Evolutionary conservation across 23 red algal genomes (phyloP), one percentile per base, ranked within the genome.

Genomic region (Agarophyton chilense): DNA sequence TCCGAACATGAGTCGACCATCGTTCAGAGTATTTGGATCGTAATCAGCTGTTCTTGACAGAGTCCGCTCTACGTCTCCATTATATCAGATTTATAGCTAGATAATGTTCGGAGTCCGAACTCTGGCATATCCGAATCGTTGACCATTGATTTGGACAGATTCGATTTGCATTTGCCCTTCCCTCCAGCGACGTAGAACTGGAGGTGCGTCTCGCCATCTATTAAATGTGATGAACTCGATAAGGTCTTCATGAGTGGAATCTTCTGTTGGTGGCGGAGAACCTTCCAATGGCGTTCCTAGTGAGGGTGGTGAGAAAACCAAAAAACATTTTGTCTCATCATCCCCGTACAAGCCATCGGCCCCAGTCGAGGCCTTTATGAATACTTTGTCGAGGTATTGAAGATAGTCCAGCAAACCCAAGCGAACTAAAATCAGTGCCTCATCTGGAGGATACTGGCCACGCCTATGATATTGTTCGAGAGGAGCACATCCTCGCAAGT

Each of bases 371-470:
- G 40, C 7, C 64, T 74, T 74, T 21, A 86, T 46, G 45, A 40
- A 46, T n/a, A 86, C 62, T 24, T 72, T 72, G 19, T 49, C 40
- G 13, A 86, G 46, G 46, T 49, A 86, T 39, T 74, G 62, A 16
- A 49, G 19, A 32, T 72, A 86, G 10, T 70, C 42, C 44, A 86
- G 31, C 2, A 86, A 44, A 12, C 82, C 82, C 41, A 86, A 45
- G 16, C 47, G 57, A 0, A 86, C 21, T 26, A 86, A 55, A 3
- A 86, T 26, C 42, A 86, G 45, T 2, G 64, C 64, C 6, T 19
- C 45, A 40, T 86, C 82, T 3, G 82, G 82, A 39, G 82, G 61
- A 56, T 52, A 86, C 61, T 56, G 42, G 28, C 62, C 82, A 10
- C 65, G n/a, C 0, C 57, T 74, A 8, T 46, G 62, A 55, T 86